Evolutionary conservation across 83 land plant genomes (phyloP), one percentile per base, ranked within the genome.

Genomic region (Picea mariana): DNA sequence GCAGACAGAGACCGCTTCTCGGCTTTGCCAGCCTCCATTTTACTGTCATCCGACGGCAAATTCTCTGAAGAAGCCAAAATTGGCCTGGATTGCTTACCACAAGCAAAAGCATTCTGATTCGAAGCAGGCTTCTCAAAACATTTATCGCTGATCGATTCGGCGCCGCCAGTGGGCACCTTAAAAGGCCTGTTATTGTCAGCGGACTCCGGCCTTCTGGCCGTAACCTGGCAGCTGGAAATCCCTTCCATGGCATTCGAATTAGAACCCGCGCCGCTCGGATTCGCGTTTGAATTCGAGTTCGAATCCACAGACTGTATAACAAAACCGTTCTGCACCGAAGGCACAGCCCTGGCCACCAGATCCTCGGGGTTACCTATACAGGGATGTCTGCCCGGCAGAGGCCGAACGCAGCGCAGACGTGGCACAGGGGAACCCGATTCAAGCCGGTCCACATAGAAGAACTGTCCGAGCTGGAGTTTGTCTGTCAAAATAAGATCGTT

Each of bases 381-480:
- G 26, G 89, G 84, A 13, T 87, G 92, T 47, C 92, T 86, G 4
- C 92, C 89, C 1, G 86, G 83, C 16, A 91, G 72, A 20, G 94
- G 91, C 11, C 91, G 87, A 75, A 94, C 82, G 23, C 91, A 90
- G 83, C 58, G 1, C 42, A 84, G 89, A 5, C 82, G 84, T 1
- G 96, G 96, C 11, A 89, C 75, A 6, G 88, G 88, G 11, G 81
- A 64, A 13, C 85, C 90, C 55, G 88, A 85, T 47, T 83, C 77
- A 69, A 94, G 85, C 21, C 89, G 83, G 16, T 94, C 92, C 58
- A 90, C 86, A 76, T 92, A 87, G 66, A 87, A 85, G 81, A 94
- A 88, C 80, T 92, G 94, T 44, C 96, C 94, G 17, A 92, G 89
- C 64, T 90, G 96, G 62, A 92, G 87, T 69, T 90, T 91, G 81